Conservation (phyloP, 2,329 filamentous ascomycete genomes). For the Lachnellula suecica region DNA sequence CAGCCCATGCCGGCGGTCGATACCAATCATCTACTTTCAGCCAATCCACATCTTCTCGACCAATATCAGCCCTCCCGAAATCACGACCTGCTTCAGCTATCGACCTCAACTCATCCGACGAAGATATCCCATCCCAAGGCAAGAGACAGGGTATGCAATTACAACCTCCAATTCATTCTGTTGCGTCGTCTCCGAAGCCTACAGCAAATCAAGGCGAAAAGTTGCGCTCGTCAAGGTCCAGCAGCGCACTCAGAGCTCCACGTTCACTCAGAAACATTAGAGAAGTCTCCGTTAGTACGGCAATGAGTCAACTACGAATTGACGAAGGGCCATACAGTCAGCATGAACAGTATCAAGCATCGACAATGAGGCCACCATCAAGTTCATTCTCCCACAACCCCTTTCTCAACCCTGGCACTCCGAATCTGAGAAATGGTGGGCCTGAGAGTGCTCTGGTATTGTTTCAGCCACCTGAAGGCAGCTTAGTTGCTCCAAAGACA, state of each 20-base stretch:
- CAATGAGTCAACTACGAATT: slow-evolving; percentile 34
- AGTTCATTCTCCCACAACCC: slow-evolving; percentile 18
- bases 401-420: slow-evolving; percentile 20
- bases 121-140: slow-evolving; percentile 29
- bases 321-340: slow-evolving; percentile 18
- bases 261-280: slow-evolving; percentile 24
- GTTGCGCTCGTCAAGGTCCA: slow-evolving; percentile 31
- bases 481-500: slow-evolving; percentile 30
- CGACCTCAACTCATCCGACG: slow-evolving; percentile 34
- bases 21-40: slow-evolving; percentile 49
- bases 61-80: slow-evolving; percentile 38
- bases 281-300: slow-evolving; percentile 37
- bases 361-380: slow-evolving; percentile 8
- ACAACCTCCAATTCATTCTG: slow-evolving; percentile 33
- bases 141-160: slow-evolving; percentile 53
- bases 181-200: slow-evolving; percentile 24
- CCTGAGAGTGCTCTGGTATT: slow-evolving; percentile 26
- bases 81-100: slow-evolving; percentile 41
- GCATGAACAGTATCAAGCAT: slow-evolving; percentile 17
- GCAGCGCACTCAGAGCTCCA: slow-evolving; percentile 21
- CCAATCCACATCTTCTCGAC: slow-evolving; percentile 47
- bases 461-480: slow-evolving; percentile 23
- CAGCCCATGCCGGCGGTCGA: slow-evolving; percentile 35
- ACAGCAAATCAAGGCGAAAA: slow-evolving; percentile 26
- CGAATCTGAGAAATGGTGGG: slow-evolving; percentile 22